These are phyloP conservation scores for Komagataella ulmi DNA, from an alignment of 805 yeast genomes.

Conservation along the genomic window DNA sequence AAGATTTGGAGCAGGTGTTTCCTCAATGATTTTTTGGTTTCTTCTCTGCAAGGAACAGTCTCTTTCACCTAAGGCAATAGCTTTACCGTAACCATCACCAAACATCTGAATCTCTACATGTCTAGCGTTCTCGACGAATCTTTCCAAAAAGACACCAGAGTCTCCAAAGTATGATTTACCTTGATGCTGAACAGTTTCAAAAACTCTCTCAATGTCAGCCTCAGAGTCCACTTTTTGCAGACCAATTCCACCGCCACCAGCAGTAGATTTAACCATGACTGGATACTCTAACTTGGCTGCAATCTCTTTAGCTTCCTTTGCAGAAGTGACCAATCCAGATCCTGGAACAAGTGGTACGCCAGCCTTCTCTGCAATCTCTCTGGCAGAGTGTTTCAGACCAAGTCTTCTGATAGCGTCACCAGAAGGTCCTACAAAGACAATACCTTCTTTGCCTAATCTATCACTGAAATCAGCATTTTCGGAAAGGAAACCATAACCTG, in stretches of 20 bases:
- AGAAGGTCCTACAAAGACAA: slow-evolving; percentile 92
- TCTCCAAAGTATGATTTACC: slow-evolving; percentile 91
- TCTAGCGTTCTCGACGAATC: slow-evolving; percentile 89
- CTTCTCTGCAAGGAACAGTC: slow-evolving; percentile 97
- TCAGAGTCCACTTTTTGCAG: slow-evolving; percentile 82
- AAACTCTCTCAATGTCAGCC: slow-evolving; percentile 71
- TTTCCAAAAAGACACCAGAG: slow-evolving; percentile 87
- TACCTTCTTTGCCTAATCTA: slow-evolving; percentile 68
- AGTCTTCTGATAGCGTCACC: slow-evolving; percentile 85
- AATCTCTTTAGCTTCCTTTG: slow-evolving; percentile 61
- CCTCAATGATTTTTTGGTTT: slow-evolving; percentile 92
- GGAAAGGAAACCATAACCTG: slow-evolving; percentile 94
- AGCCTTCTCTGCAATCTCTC: slow-evolving; percentile 86
- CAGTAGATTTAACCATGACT: slow-evolving; percentile 92
- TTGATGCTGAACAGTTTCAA: slow-evolving; percentile 86
- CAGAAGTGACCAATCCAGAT: slow-evolving; percentile 61
- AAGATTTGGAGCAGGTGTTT: slow-evolving; percentile 93
- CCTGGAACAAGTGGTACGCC: slow-evolving; percentile 98
- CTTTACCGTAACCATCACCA: slow-evolving; percentile 91
- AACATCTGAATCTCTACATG: slow-evolving; percentile 95
- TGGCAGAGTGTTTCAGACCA: slow-evolving; percentile 93
- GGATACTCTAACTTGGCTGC: slow-evolving; percentile 78
- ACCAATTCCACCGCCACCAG: slow-evolving; percentile 99
- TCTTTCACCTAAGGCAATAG: slow-evolving; percentile 91
- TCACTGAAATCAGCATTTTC: slow-evolving; percentile 96